Base-by-base conservation (phyloP, 306 rosid species). In the Castanea mollissima region DNA sequence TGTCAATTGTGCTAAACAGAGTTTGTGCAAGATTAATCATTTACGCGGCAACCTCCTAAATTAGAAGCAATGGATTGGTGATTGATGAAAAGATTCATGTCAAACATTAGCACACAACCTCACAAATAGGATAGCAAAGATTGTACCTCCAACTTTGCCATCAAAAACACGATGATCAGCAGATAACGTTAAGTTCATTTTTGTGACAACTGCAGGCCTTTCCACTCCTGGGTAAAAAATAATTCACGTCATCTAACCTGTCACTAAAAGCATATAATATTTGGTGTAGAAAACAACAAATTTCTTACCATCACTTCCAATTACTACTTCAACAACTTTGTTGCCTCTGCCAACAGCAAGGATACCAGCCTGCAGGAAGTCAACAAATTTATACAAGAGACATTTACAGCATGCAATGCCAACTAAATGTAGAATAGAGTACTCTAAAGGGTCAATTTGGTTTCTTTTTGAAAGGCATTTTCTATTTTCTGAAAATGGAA, bases 311-410 rank as follows among this genome's bases (percentile, higher is more conserved):
- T 95, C 98, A 76, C 83, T 76, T 76, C 91, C 98, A 58, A 84
- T 80, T 58, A 87, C 88, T 55, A 97, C 90, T 85, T 89, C 94
- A 65, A 95, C 90, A 76, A 91, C 96, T 89, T 91, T 90, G 86
- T 87, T 95, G 86, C 99, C 99, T 87, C 97, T 91, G 49, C 99
- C 98, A 29, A 95, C 98, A 46, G 99, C 99, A 74, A 95, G 96
- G 83, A 95, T 95, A 80, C 99, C 88, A 74, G 97, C 92, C 99
- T 95, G 90, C 86, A 90, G 76, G 64, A 85, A 71, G 79, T 73
- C 57, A 84, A 71, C 55, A 73, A 68, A 68, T 59, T 57, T 52
- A 59, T 12, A 57, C 44, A 27, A 54, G 34, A 64, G 16, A 69
- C 31, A 27, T 25, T 27, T 52, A 29, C n/a, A 18, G 46, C 69